Conservation (phyloP, 495 filamentous ascomycete species). For the Cenococcum geophilum region DNA sequence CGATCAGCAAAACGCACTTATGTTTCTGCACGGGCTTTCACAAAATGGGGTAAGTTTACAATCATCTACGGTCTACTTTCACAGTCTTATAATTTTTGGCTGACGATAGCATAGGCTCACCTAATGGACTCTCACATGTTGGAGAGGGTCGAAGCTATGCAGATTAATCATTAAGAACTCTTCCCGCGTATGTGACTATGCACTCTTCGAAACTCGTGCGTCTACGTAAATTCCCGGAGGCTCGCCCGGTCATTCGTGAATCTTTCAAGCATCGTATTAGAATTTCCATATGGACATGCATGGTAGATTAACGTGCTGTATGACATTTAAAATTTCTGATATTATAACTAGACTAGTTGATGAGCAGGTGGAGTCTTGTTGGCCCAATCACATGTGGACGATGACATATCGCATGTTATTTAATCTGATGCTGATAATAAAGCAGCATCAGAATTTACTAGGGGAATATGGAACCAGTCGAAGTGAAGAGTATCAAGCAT, state of each 20-base stretch:
- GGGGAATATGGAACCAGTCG: too few species aligned
- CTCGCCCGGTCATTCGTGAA: too few species aligned
- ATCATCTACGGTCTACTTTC: background rate
- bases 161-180: background rate
- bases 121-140: background rate
- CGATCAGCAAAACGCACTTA: conserved; percentile 26
- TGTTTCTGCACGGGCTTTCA: conserved; percentile 20
- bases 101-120: background rate
- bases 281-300: too few species aligned
- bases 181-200: background rate
- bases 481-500: too few species aligned
- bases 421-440: background rate
- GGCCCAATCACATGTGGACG: background rate
- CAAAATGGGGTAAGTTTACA: conserved; percentile 21
- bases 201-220: too few species aligned
- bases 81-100: background rate
- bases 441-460: background rate
- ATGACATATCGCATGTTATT: background rate
- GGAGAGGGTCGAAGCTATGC: background rate
- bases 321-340: too few species aligned
- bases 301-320: too few species aligned
- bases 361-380: too few species aligned
- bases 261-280: too few species aligned
- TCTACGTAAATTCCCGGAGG: too few species aligned
- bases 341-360: too few species aligned